Evolutionary conservation across 768 basidiomycete species (phyloP), one percentile per base, ranked within the genome.

Genomic region (Roridomyces roridus): DNA sequence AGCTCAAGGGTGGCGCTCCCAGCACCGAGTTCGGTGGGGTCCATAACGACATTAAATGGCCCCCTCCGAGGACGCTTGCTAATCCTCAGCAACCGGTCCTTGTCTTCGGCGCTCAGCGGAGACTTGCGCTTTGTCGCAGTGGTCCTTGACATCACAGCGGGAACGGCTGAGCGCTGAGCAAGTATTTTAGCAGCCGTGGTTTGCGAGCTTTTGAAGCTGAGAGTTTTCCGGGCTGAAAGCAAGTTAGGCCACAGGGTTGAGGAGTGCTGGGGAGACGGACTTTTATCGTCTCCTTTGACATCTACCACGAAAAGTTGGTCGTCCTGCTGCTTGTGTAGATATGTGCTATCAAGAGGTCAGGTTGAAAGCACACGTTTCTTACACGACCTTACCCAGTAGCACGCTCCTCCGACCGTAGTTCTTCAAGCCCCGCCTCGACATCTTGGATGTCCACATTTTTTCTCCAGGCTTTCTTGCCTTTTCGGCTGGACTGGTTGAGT

Each of bases 381-480:
- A 28, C 25, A 40, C 23, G 40, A 15, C 71, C 85, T 59, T 66
- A 94, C 92, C 94, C 94, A 59, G 82, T 83, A 5, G 87, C 81
- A 51, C 91, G 77, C 68, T 96, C 94, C 69, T 96, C 92, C n/a
- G 82, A 83, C 50, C 94, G 78, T 57, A 91, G 75, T 54, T 77
- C 82, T 70, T 96, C 94, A 60, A 96, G 67, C 3, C 85, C 86
- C 43, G 79, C 76, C 65, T 96, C 94, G 18, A 95, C 86, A 46
- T 86, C 86, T 23, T 85, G 83, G 46, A 96, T 82, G 69, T 96
- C 87, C 48, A 96, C 87, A 71, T 97, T 92, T 76, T 97, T 96
- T 69, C 95, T 75, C 95, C 95, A 96, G 43, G 94, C 86, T 52
- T 84, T 85, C 71, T 96, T 96, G n/a, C 94, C 92, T 71, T 94